Base-by-base conservation (phyloP, 371 early-diverging fungal genomes). In the Haplosporangium sp. region DNA sequence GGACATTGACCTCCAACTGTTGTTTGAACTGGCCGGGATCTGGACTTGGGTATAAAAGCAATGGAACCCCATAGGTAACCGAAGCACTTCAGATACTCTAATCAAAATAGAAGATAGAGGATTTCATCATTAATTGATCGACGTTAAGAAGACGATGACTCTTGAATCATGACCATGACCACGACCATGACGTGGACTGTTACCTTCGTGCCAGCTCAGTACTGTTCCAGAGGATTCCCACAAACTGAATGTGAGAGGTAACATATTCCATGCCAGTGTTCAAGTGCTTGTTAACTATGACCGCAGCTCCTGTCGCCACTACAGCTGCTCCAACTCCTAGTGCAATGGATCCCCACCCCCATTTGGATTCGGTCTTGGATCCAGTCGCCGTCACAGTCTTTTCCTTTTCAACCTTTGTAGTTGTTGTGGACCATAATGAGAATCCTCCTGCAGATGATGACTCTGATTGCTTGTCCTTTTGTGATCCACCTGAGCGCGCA, bases 41-140 rank as follows among this genome's bases (percentile, higher is more conserved):
- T 65, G 61, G 67, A 85, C 84, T 58, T 82, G 83, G 20, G 86
- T 81, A 62, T 89, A 89, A 64, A 87, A 89, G 55, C 87, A 89
- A 36, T 82, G 83, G 64, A 89, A 87, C 12, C 84, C 70, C 2
- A 89, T 59, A 8, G 84, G 83, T 10, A 89, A 52, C 20, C 70
- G 48, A 1, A 84, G 55, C 14, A 87, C 38, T 20, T 63, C 59
- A 16, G 69, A 43, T 40, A 88, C 80, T 73, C 89, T 88, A 62
- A 0, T 48, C 14, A 38, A 16, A 5, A n/a, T 5, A 51, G 50
- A 43, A 29, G 13, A 46, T 20, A 21, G 29, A 9, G 20, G 21
- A 45, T 9, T 23, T 18, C 6, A 13, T n/a, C n/a, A n/a, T n/a
- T n/a, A n/a, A n/a, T n/a, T n/a, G n/a, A n/a, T n/a, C n/a, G n/a